Conservation (phyloP, 148 eudicot genomes). For the Rheum nobile region DNA sequence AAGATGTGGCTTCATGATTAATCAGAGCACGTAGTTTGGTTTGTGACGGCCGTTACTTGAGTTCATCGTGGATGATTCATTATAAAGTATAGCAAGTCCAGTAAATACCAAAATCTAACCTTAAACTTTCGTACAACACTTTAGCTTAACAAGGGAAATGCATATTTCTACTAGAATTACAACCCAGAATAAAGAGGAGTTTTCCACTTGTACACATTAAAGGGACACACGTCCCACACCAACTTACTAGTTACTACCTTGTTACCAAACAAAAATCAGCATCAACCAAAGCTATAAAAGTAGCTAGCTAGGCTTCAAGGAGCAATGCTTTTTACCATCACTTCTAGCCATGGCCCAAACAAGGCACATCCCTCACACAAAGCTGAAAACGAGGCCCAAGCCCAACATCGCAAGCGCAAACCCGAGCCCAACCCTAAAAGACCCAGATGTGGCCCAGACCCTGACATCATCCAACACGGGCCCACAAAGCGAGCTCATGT, state of each 20-base stretch:
- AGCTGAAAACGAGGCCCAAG: conserved; percentile 15
- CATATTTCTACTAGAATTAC: not conserved
- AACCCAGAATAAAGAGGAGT: not conserved
- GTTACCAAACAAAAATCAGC: not conserved
- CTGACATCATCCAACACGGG: conserved; percentile 87
- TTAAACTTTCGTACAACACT: not conserved
- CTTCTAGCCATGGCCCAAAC: not conserved
- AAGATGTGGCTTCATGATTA: too few relatives aligned
- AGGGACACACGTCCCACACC: not conserved
- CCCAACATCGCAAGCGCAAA: conserved; percentile 18
- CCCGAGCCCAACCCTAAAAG: conserved; percentile 17
- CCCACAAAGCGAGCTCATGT: conserved; percentile 91
- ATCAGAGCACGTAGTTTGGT: too few relatives aligned
- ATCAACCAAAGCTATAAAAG: not conserved
- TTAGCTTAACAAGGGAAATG: not conserved
- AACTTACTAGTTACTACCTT: not conserved
- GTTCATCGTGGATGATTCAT: too few relatives aligned
- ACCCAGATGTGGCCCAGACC: conserved; percentile 59
- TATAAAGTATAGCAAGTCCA: too few relatives aligned
- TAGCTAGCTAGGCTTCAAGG: not conserved
- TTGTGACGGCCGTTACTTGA: too few relatives aligned
- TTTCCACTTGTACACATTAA: not conserved
- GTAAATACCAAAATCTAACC: too few relatives aligned
- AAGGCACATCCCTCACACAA: not conserved
- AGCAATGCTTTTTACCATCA: conserved; percentile 5